Conservation (phyloP, 192 early-diverging fungal species). For the Spizellomyces punctatus region DNA sequence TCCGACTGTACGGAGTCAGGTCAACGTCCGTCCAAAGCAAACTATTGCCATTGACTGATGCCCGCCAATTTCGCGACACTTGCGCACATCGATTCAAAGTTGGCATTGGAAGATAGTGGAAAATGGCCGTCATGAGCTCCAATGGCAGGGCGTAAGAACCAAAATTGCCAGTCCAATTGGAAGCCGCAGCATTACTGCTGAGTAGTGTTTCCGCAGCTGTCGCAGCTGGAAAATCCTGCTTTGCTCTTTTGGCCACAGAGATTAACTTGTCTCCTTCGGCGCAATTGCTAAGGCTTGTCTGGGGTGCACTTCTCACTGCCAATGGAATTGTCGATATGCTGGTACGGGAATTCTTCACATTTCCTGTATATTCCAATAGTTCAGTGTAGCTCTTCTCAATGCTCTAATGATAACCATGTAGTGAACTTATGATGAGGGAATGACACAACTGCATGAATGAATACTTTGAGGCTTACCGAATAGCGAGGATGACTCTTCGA, state of each 20-base stretch:
- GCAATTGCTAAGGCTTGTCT: too few relatives aligned
- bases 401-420: too few relatives aligned
- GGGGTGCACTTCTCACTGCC: not conserved
- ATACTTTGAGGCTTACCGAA: not conserved
- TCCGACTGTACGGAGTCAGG: not conserved
- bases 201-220: not conserved
- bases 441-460: not conserved
- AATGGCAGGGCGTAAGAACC: not conserved
- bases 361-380: not conserved
- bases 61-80: slow-evolving; percentile 9
- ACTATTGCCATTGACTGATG: not conserved
- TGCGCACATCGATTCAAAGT: not conserved
- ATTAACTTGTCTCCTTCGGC: not conserved
- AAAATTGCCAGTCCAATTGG: too few relatives aligned
- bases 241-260: not conserved
- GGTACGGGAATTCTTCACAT: not conserved
- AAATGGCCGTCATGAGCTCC: slow-evolving; percentile 9
- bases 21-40: not conserved
- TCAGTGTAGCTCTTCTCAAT: not conserved
- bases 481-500: not conserved
- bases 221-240: not conserved
- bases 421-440: too few relatives aligned
- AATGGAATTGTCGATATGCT: not conserved
- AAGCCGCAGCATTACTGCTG: not conserved
- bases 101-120: slow-evolving; percentile 5